Percentiles rank a stretch among this genome's conserved stretches.
phyloP scores from a whole-genome alignment of 106 monocot genomes.

The Dactylorhiza incarnata region DNA sequence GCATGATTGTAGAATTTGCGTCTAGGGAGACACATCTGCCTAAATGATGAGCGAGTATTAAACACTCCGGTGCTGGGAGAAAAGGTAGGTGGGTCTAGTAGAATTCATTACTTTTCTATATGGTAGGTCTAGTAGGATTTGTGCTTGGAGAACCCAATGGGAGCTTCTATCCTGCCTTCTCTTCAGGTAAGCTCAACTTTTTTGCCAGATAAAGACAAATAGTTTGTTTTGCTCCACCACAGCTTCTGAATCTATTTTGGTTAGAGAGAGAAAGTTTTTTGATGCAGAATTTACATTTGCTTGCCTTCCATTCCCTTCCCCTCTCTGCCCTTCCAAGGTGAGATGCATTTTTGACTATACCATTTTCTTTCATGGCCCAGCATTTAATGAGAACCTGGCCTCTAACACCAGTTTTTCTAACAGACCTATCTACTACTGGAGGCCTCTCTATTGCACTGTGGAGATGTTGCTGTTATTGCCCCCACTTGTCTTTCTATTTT shows the following conservation, averaged over 20 bases:
- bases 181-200: background rate
- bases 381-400: background rate
- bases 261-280: background rate
- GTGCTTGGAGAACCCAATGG: background rate
- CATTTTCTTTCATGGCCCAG: background rate
- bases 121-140: background rate
- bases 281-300: background rate
- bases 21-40: too few relatives aligned
- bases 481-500: background rate
- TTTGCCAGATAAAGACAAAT: background rate
- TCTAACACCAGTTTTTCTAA: background rate
- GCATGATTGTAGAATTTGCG: too few relatives aligned
- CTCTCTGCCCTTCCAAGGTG: too few relatives aligned
- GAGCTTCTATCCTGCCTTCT: background rate
- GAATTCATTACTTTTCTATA: background rate
- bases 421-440: background rate
- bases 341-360: background rate
- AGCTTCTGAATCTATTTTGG: background rate
- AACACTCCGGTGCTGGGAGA: too few relatives aligned
- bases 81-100: too few relatives aligned
- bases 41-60: too few relatives aligned
- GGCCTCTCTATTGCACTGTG: background rate
- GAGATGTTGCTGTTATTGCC: background rate
- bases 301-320: background rate
- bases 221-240: background rate